A percentile compares a stretch with the other conserved stretches of the same genome.
Conservation (phyloP, 2,329 filamentous ascomycete genomes). For the Fusarium siculi region DNA sequence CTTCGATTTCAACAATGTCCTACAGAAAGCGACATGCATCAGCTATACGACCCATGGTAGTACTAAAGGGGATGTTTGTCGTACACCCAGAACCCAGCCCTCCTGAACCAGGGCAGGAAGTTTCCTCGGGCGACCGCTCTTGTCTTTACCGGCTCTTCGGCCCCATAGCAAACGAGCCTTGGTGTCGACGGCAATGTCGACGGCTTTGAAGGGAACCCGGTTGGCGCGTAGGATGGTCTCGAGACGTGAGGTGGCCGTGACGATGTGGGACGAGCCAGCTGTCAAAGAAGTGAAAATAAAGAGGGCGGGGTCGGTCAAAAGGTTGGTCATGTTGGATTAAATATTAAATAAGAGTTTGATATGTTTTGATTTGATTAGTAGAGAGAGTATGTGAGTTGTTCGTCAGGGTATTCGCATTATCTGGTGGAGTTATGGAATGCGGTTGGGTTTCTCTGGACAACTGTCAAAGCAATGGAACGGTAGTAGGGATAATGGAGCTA, state of each 20-base stretch:
- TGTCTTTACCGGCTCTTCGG: constrained; percentile 79
- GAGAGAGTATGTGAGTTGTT: constrained; percentile 5
- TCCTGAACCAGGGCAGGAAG: constrained; percentile 90
- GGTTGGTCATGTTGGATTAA: constrained; percentile 52
- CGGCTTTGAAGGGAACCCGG: constrained; percentile 89
- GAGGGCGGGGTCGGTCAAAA: constrained; percentile 74
- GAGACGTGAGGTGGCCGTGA: constrained; percentile 93
- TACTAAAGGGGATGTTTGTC: constrained; percentile 50
- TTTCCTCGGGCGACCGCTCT: constrained; percentile 72
- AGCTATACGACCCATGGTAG: background rate
- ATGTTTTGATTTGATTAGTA: background rate
- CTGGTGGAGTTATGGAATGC: constrained; percentile 20
- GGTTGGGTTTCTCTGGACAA: constrained; percentile 8
- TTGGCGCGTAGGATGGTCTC: constrained; percentile 97
- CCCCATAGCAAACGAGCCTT: constrained; percentile 90
- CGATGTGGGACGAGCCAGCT: constrained; percentile 93
- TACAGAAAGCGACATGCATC: constrained; percentile 50
- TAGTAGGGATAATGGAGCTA: constrained; percentile 19
- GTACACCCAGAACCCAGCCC: constrained; percentile 84
- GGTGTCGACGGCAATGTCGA: constrained; percentile 91
- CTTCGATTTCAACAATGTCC: constrained; percentile 94
- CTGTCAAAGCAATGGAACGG: constrained; percentile 14
- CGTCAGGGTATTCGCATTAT: constrained; percentile 26
- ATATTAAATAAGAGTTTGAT: background rate
- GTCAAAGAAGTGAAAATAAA: constrained; percentile 98